These are phyloP conservation scores for Coniosporium tulheliwenetii DNA, from an alignment of 2,329 filamentous ascomycete species.

Conservation along the genomic window DNA sequence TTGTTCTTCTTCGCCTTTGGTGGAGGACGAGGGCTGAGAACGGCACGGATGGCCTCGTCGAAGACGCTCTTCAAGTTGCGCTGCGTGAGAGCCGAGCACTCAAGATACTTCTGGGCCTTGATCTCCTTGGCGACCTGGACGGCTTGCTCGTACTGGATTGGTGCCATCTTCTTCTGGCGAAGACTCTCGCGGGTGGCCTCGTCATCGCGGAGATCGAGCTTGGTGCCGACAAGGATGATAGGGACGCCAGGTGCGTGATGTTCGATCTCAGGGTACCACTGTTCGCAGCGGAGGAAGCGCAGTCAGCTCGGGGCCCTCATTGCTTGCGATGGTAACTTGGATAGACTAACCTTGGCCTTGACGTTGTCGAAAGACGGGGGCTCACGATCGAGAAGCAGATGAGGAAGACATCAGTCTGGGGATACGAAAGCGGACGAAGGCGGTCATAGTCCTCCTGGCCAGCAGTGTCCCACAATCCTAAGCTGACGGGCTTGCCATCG, in stretches of 20 bases:
- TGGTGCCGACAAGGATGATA: conserved; percentile 93
- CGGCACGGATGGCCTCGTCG: conserved; percentile 93
- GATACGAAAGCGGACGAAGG: conserved; percentile 87
- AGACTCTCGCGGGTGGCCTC: conserved; percentile 66
- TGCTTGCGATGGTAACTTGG: background rate
- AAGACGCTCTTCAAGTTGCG: conserved; percentile 97
- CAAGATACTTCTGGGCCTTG: conserved; percentile 89
- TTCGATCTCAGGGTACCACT: conserved; percentile 98
- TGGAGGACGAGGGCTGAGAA: conserved; percentile 5
- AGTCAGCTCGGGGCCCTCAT: too few relatives aligned
- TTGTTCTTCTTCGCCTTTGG: too few relatives aligned
- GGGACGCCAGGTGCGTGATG: conserved; percentile 91
- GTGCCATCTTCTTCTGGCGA: conserved; percentile 85
- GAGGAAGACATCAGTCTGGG: conserved; percentile 94
- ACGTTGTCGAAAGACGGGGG: conserved; percentile 99
- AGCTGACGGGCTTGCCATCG: conserved; percentile 90
- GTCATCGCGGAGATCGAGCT: conserved; percentile 90
- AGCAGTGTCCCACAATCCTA: conserved; percentile 96
- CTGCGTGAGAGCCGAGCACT: conserved; percentile 94
- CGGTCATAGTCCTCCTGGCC: conserved; percentile 98
- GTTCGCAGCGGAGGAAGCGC: background rate
- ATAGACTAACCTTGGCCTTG: conserved; percentile 67
- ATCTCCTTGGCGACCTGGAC: conserved; percentile 85
- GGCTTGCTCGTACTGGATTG: conserved; percentile 90
- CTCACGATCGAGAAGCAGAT: conserved; percentile 98